A percentile compares a stretch with the other conserved stretches of the same genome.
Evolutionary conservation across 495 filamentous ascomycete genomes (phyloP).

Genomic region (Penicillium canariense): DNA sequence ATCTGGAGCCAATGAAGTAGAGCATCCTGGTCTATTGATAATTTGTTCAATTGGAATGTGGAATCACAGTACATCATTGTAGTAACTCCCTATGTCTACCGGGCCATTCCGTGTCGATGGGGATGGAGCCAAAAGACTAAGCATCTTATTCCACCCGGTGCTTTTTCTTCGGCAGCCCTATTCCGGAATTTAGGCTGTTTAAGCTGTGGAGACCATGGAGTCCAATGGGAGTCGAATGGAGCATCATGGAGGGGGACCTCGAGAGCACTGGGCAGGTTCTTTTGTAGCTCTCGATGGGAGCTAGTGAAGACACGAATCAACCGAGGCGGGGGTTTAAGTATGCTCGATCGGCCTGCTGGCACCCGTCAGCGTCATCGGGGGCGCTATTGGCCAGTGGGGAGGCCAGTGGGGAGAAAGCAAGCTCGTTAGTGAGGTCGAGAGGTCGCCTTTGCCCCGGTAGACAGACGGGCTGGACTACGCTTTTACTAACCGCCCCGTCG

Average conservation of each 20-base stretch:
- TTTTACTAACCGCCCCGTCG: background rate
- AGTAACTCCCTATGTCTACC: background rate
- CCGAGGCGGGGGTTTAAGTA: no score
- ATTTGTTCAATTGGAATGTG: background rate
- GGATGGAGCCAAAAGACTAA: background rate
- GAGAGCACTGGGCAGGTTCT: background rate
- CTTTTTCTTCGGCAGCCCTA: background rate
- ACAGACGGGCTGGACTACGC: no score
- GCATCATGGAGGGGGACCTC: background rate
- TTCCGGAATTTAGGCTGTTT: background rate
- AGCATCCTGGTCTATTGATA: background rate
- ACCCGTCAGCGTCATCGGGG: no score
- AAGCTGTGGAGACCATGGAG: background rate
- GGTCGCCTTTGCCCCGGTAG: no score
- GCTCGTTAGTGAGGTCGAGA: no score
- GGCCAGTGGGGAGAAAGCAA: no score
- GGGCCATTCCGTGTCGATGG: no score
- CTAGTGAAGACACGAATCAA: background rate
- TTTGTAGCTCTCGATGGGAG: background rate
- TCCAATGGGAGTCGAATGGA: background rate
- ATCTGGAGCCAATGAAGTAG: conserved; percentile 2
- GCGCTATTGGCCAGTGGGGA: no score
- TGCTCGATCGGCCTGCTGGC: no score
- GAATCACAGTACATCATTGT: background rate
- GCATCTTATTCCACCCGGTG: background rate